These are phyloP conservation scores for Rhodotorula babjevae DNA, from an alignment of 768 basidiomycete genomes.

Conservation along the genomic window DNA sequence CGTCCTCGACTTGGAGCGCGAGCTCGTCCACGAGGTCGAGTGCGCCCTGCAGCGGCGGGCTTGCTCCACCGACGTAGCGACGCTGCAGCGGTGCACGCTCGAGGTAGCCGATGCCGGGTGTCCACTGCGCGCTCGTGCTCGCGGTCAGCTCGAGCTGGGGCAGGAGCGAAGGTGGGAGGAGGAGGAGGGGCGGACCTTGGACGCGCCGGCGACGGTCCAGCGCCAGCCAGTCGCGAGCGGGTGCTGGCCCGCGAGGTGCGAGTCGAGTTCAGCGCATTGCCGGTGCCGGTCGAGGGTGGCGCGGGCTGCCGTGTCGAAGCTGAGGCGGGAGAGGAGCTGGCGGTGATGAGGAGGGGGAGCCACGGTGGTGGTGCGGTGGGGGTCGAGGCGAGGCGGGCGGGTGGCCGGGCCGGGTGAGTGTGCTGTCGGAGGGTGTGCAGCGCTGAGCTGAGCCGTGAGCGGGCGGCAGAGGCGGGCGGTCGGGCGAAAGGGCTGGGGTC, in stretches of 20 bases:
- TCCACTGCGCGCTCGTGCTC: slow-evolving; percentile 1
- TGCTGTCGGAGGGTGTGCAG: background rate
- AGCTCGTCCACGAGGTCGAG: too few relatives aligned
- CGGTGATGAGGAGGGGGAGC: background rate
- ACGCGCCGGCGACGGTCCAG: background rate
- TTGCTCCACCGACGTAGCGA: background rate
- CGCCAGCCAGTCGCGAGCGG: background rate
- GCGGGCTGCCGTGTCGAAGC: background rate
- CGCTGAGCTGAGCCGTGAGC: background rate
- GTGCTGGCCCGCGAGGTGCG: too few relatives aligned
- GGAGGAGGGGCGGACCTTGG: background rate
- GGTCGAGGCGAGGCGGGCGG: background rate
- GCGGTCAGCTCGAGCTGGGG: background rate
- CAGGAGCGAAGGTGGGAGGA: background rate
- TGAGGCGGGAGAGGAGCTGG: background rate
- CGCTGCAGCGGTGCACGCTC: background rate
- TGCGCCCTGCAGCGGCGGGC: too few relatives aligned
- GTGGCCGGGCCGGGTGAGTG: background rate
- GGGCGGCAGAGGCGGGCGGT: too few relatives aligned
- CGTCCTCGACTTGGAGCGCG: too few relatives aligned
- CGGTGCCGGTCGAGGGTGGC: background rate
- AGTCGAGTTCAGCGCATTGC: background rate
- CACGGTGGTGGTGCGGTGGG: background rate
- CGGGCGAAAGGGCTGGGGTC: too few relatives aligned
- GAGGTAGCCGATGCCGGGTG: slow-evolving; percentile 11